Evolutionary conservation across 352 stramenopile genomes (phyloP).

Genomic region (Pythium chondricola): DNA sequence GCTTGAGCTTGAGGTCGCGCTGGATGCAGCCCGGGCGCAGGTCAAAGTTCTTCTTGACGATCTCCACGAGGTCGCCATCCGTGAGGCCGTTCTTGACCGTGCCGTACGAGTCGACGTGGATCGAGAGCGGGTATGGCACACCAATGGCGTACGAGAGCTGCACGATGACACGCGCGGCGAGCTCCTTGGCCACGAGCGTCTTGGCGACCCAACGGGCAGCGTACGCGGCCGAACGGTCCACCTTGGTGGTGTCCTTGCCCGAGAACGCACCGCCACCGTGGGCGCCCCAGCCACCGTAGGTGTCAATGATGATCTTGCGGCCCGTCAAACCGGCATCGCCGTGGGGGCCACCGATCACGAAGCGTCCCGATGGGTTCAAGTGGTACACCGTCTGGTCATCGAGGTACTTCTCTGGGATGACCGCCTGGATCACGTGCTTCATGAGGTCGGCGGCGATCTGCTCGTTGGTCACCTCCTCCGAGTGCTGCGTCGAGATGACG

Average conservation of each 20-base stretch:
- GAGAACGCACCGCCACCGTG: conserved; percentile 99
- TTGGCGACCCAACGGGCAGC: conserved; percentile 98
- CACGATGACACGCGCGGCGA: conserved; percentile 93
- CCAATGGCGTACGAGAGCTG: conserved; percentile 99
- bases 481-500: conserved; percentile 99
- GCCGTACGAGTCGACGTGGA: conserved; percentile 98
- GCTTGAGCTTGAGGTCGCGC: conserved; percentile 96
- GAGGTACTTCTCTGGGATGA: conserved; percentile 98
- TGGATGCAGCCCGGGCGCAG: conserved; percentile 97
- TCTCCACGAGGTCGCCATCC: conserved; percentile 94
- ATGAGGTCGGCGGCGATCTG: conserved; percentile 98
- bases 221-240: conserved; percentile 98
- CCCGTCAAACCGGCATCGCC: conserved; percentile 98
- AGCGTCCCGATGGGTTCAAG: conserved; percentile 98
- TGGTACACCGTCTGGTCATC: conserved; percentile 99
- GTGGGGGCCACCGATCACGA: conserved; percentile 98
- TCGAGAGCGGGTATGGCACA: conserved; percentile 94
- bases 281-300: conserved; percentile 98
- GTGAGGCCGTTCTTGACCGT: conserved; percentile 94
- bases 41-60: conserved; percentile 99
- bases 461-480: conserved; percentile 97
- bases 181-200: conserved; percentile 93
- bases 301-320: conserved; percentile 99
- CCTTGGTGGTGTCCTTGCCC: conserved; percentile 99
- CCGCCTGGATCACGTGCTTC: conserved; percentile 98